Percentiles rank a stretch among this genome's conserved stretches.
Evolutionary conservation across 371 early-diverging fungal genomes (phyloP).

Genomic region (Apophysomyces variabilis): DNA sequence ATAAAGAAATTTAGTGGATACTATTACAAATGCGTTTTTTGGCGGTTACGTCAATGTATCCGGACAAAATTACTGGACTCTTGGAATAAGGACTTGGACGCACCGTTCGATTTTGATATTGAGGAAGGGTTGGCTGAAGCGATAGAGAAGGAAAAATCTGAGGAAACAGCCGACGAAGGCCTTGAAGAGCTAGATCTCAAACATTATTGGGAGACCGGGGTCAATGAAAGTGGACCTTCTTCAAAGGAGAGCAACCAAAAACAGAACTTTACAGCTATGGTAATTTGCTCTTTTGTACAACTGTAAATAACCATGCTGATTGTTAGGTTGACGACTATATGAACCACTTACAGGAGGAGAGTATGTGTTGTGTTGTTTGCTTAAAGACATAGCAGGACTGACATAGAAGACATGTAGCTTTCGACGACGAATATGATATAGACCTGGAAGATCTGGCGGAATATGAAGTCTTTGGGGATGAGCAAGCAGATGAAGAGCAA

Average conservation of each 20-base stretch:
- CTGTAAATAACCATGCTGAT: not conserved
- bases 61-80: conserved; percentile 13
- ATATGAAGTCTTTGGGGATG: conserved; percentile 16
- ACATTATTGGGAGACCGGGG: not conserved
- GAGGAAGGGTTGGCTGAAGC: conserved; percentile 27
- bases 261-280: conserved; percentile 15
- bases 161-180: not conserved
- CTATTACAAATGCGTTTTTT: conserved; percentile 31
- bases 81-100: not conserved
- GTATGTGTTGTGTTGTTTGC: not conserved
- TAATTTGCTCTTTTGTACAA: not conserved
- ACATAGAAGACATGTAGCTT: not conserved
- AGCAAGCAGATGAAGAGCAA: conserved; percentile 18
- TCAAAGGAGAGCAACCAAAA: not conserved
- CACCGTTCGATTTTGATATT: not conserved
- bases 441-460: conserved; percentile 23
- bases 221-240: not conserved
- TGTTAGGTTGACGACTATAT: conserved; percentile 30
- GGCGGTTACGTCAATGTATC: conserved; percentile 16
- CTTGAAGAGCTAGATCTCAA: not conserved
- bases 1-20: conserved; percentile 24
- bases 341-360: conserved; percentile 11
- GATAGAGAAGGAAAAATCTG: conserved; percentile 25
- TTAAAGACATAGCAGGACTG: not conserved
- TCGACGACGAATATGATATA: conserved; percentile 9